phyloP scores from a whole-genome alignment of 192 early-diverging fungal genomes.

The Globomyces pollinis-pini region DNA sequence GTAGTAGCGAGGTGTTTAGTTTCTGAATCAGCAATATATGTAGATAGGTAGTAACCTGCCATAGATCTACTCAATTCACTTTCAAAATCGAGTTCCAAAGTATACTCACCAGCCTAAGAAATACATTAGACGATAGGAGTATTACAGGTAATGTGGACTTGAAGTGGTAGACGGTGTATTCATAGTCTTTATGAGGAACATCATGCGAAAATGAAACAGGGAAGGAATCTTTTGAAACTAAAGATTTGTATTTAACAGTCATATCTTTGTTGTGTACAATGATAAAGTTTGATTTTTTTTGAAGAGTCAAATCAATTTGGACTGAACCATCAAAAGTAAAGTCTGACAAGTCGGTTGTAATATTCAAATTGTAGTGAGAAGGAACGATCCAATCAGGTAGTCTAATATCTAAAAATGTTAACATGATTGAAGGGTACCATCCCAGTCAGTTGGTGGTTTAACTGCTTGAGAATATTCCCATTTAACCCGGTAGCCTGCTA shows the following conservation, averaged over 20 bases:
- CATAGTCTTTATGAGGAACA: not conserved
- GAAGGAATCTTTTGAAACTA: not conserved
- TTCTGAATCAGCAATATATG: not conserved
- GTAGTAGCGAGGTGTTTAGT: conserved; percentile 23
- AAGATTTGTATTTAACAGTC: not conserved
- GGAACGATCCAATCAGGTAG: conserved; percentile 72
- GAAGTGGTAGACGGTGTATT: conserved; percentile 5
- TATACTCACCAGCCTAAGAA: conserved; percentile 1
- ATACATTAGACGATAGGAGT: too few relatives aligned
- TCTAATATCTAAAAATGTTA: too few relatives aligned
- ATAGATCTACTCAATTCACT: not conserved
- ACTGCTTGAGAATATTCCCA: too few relatives aligned
- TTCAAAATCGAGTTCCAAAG: not conserved
- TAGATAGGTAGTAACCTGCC: conserved; percentile 9
- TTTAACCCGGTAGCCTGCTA: too few relatives aligned
- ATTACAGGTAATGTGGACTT: not conserved
- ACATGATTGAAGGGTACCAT: too few relatives aligned
- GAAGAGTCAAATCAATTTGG: conserved; percentile 45
- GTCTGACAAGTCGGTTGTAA: conserved; percentile 55
- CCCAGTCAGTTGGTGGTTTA: too few relatives aligned
- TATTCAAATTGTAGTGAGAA: conserved; percentile 63
- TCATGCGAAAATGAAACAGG: not conserved
- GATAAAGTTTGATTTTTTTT: conserved; percentile 49
- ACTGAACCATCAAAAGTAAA: conserved; percentile 11
- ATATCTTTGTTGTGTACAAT: conserved; percentile 32